A percentile compares a stretch with the other conserved stretches of the same genome.
Evolutionary conservation across 2,329 filamentous ascomycete species (phyloP).

Genomic region (Plectosphaerella sp.): DNA sequence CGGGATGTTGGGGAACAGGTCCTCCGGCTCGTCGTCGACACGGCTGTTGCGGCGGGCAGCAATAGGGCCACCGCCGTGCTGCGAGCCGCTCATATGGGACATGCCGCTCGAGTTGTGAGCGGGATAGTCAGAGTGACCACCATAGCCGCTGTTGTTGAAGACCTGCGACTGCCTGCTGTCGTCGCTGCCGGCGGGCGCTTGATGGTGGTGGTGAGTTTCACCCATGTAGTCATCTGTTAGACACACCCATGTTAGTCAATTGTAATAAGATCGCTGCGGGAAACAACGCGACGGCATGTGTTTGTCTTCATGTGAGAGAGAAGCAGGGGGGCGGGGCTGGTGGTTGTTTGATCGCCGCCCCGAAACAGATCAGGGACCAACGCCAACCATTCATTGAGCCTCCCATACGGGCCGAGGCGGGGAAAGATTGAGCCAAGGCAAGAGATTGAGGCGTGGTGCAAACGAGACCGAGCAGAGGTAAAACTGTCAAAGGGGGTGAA

Average conservation of each 20-base stretch:
- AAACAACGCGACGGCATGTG: neutral
- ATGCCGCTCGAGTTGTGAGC: slow-evolving; percentile 55
- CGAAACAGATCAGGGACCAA: neutral
- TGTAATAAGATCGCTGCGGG: neutral
- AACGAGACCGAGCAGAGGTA: neutral
- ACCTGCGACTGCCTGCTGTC: slow-evolving; percentile 72
- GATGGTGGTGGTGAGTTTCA: slow-evolving; percentile 63
- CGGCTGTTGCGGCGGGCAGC: slow-evolving; percentile 26
- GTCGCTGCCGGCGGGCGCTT: slow-evolving; percentile 51
- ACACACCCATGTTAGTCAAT: slow-evolving; percentile 21
- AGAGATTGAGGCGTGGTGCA: no score
- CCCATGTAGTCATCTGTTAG: slow-evolving; percentile 55
- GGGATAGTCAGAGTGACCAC: slow-evolving; percentile 56
- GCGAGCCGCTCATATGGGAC: slow-evolving; percentile 47
- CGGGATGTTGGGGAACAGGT: slow-evolving; percentile 82
- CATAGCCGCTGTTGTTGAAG: slow-evolving; percentile 59
- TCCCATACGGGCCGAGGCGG: no score
- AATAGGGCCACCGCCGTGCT: slow-evolving; percentile 27
- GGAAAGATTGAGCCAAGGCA: no score
- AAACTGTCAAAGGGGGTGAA: slow-evolving; percentile 1
- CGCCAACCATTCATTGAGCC: no score
- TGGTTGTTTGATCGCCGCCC: neutral
- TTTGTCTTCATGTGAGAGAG: neutral
- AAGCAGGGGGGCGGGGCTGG: neutral
- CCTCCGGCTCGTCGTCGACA: slow-evolving; percentile 56